Evolutionary conservation across 345 rosid species (phyloP), one percentile per base, ranked within the genome.

Genomic region (Citrus hindsii): DNA sequence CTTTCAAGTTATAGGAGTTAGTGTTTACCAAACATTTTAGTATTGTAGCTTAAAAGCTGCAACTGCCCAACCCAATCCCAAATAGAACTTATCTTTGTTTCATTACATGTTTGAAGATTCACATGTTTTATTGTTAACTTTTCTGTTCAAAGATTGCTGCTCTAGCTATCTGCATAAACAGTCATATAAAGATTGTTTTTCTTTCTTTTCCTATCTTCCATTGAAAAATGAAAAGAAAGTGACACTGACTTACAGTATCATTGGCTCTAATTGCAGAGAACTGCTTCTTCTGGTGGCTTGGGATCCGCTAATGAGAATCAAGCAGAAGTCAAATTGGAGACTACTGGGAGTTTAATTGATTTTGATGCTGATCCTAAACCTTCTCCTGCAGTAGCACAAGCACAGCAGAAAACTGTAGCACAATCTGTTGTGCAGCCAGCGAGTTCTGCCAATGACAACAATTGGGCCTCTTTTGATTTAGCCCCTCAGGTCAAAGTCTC

Each of bases 311-410:
- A 82, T 71, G 90, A 87, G 82, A 91, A 89, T 75, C 85, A 86
- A 55, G 79, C 86, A n/a, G 98, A 92, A 88, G 90, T 83, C 80
- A 92, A 94, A 77, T 27, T 79, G 81, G 92, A 86, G 87, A 85
- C 56, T 68, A 72, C 93, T 73, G 76, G 69, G 75, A 96, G 99
- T 86, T 88, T 96, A 82, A 96, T 96, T 84, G 98, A 96, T 90
- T 94, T 96, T 80, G 98, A 90, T 83, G 86, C 95, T 78, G 95
- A 89, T 83, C 90, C 95, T 16, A 92, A 86, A 82, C 92, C 93
- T 83, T 86, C 89, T 25, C 80, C 75, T 62, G 74, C 89, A 69
- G 78, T 81, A 9, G 74, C 89, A 35, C 96, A 83, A 81, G 53
- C 86, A 40, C 94, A 85, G 12, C 87, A 83, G 74, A 59, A 83